Conservation (phyloP, 2,329 filamentous ascomycete species). For the Rutstroemia sp. region DNA sequence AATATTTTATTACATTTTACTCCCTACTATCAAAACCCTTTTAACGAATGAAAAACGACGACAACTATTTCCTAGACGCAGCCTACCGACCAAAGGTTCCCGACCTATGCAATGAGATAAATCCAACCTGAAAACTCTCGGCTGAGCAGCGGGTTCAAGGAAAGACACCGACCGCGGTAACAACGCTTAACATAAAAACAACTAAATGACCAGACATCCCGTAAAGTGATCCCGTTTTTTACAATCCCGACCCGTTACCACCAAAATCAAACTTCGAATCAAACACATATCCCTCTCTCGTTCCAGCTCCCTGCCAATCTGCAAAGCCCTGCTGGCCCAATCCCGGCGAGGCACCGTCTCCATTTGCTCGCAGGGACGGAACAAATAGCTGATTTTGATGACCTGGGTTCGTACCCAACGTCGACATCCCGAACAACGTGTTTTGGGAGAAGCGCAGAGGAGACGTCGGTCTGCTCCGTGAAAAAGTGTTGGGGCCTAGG, state of each 20-base stretch:
- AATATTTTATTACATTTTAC: no score
- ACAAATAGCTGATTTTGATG: slow-evolving; percentile 2
- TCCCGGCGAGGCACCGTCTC: not conserved
- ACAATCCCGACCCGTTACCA: not conserved
- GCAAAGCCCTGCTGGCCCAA: not conserved
- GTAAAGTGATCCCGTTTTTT: not conserved
- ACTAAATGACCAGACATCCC: not conserved
- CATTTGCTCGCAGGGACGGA: not conserved
- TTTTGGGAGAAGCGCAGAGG: not conserved
- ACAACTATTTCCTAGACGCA: no score
- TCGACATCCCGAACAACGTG: not conserved
- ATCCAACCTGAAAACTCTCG: no score
- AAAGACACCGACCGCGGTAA: no score
- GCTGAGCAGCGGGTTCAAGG: no score
- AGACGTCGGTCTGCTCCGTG: not conserved
- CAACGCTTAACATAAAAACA: not conserved
- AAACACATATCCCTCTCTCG: not conserved
- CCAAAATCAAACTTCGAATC: not conserved
- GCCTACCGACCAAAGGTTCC: no score
- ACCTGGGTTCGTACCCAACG: not conserved
- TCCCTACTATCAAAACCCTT: no score
- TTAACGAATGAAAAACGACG: no score
- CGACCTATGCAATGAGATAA: no score
- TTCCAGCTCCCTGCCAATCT: not conserved
- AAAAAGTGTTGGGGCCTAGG: not conserved